phyloP scores from a whole-genome alignment of 2,329 filamentous ascomycete genomes.

The Lachnellula cervina region DNA sequence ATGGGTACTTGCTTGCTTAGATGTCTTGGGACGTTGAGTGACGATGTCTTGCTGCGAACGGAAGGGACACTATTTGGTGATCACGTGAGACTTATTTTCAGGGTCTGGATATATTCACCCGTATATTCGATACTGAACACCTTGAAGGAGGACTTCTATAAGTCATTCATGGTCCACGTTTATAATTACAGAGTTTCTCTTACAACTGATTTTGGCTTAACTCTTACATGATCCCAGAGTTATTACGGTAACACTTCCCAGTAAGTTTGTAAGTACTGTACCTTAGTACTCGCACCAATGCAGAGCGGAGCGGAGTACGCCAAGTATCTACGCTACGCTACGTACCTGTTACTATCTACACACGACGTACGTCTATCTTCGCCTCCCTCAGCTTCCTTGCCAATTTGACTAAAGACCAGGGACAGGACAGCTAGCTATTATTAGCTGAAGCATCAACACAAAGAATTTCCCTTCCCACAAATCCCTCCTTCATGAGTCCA shows the following conservation, averaged over 20 bases:
- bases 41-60: conserved; percentile 1
- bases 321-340: too few species aligned
- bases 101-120: conserved; percentile 5
- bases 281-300: too few species aligned
- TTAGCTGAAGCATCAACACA: not conserved
- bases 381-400: not conserved
- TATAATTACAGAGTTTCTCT: too few species aligned
- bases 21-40: not conserved
- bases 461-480: too few species aligned
- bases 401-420: not conserved
- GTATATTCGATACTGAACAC: not conserved
- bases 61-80: not conserved
- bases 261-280: too few species aligned
- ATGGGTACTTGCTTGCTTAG: not conserved
- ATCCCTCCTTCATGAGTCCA: not conserved
- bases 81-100: conserved; percentile 8
- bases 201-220: too few species aligned
- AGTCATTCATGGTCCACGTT: too few species aligned
- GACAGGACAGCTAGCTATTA: not conserved
- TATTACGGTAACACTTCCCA: too few species aligned
- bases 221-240: too few species aligned
- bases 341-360: too few species aligned
- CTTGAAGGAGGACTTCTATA: too few species aligned
- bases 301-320: too few species aligned
- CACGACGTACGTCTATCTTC: not conserved